Conservation (phyloP, 768 basidiomycete species). For the Xerocomus brunneocitrinus region DNA sequence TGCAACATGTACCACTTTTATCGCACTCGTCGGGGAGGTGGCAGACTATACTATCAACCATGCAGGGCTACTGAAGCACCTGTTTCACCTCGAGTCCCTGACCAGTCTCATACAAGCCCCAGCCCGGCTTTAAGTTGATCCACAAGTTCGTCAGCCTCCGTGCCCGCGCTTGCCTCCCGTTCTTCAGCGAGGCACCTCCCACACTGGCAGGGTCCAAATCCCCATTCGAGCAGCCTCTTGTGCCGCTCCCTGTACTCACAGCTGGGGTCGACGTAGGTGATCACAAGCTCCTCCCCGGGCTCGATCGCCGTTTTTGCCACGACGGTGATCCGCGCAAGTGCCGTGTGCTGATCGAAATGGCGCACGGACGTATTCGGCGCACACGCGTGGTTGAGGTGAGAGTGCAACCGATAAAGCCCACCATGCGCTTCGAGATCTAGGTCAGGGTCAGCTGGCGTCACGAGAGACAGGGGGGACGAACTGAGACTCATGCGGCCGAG, state of each 20-base stretch:
- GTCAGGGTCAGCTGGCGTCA: not conserved
- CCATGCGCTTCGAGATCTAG: slow-evolving; percentile 81
- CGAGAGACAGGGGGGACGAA: slow-evolving; percentile 21
- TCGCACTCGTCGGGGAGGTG: not conserved
- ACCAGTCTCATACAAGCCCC: slow-evolving; percentile 39
- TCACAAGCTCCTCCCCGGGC: slow-evolving; percentile 67
- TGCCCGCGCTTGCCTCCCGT: slow-evolving; percentile 17
- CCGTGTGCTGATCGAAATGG: slow-evolving; percentile 64
- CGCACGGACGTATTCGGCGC: slow-evolving; percentile 74
- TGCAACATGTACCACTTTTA: slow-evolving; percentile 6
- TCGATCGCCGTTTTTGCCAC: slow-evolving; percentile 63
- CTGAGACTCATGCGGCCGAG: slow-evolving; percentile 80
- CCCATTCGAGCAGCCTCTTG: slow-evolving; percentile 61
- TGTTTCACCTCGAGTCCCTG: not conserved
- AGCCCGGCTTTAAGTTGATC: slow-evolving; percentile 61
- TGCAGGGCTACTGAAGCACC: not conserved
- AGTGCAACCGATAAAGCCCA: slow-evolving; percentile 80
- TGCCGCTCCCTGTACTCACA: slow-evolving; percentile 39
- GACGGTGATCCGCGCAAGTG: slow-evolving; percentile 71
- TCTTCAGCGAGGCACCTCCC: slow-evolving; percentile 62
- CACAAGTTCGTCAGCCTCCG: slow-evolving; percentile 44
- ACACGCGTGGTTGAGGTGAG: slow-evolving; percentile 86
- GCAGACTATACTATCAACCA: too few relatives aligned
- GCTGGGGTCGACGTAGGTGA: slow-evolving; percentile 74
- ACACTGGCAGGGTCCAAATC: slow-evolving; percentile 69